Evolutionary conservation across 2,329 filamentous ascomycete species (phyloP), one percentile per base, ranked within the genome.

Genomic region (Claviceps sorghi): DNA sequence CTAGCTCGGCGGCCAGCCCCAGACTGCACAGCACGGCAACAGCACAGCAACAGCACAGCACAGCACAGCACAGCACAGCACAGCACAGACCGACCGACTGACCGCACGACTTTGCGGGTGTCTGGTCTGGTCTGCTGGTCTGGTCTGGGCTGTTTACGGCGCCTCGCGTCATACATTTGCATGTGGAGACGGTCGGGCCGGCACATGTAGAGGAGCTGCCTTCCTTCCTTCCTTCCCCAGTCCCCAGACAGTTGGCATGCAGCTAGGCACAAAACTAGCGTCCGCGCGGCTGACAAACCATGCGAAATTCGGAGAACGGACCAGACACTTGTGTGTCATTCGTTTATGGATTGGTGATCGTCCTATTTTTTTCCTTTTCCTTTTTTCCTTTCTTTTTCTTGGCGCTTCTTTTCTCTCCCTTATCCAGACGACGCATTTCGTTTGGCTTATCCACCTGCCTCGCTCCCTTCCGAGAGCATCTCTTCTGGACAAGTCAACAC

Each of bases 241-340:
- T 2, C 4, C 34, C 11, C 42, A 11, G 26, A 17, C 48, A 19
- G 38, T 21, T 43, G 48, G 41, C 19, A n/a, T 13, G 38, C 41
- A 43, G 41, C 41, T 19, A 43, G 15, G 11, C 19, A 13, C 22
- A 45, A 45, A 38, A 2, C 53, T 56, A 56, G 51, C 51, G 51
- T 26, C 38, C 21, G 41, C 38, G 53, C 26, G 26, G 26, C 55
- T 56, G 53, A 55, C 53, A 52, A 56, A 55, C 51, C 38, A 46
- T 30, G 19, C 38, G n/a, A 22, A 48, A 34, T 36, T 38, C 13
- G 44, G 47, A 32, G 10, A 3, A 34, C 32, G 32, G 34, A 17
- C 34, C 34, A 36, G 13, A 19, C n/a, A 45, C n/a, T 51, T 50
- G 26, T 43, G 44, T 40, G 36, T 48, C 30, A 9, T 36, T 52